phyloP scores from a whole-genome alignment of 179 eudicot species.

The Gypsophila paniculata region DNA sequence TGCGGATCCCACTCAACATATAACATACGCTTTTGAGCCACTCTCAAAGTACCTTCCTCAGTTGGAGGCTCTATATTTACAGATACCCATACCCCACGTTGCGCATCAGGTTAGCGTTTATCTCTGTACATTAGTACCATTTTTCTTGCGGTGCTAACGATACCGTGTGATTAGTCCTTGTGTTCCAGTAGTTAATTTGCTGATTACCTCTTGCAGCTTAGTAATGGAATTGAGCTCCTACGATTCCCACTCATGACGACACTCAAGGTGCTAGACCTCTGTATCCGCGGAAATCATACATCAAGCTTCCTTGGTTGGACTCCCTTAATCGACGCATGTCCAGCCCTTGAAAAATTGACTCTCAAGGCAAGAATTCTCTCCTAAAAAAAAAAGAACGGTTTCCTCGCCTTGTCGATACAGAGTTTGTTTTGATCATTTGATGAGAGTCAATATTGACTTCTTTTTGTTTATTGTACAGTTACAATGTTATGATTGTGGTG shows the following conservation, averaged over 20 bases:
- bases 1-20: background rate
- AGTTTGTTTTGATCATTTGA: background rate
- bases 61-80: background rate
- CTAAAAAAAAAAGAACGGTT: no score
- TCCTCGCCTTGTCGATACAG: background rate
- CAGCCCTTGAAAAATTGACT: conserved; percentile 7
- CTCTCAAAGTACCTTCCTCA: conserved; percentile 4
- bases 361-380: background rate
- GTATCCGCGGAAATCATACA: background rate
- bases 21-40: conserved; percentile 3
- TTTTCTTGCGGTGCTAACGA: background rate
- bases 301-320: conserved; percentile 1
- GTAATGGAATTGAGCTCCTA: background rate
- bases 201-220: background rate
- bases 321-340: conserved; percentile 9
- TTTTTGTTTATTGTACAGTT: background rate
- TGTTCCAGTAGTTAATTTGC: background rate
- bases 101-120: background rate
- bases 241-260: background rate
- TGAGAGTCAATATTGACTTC: background rate
- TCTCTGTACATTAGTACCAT: background rate
- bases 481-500: background rate
- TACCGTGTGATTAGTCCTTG: background rate
- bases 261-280: conserved; percentile 3
- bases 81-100: background rate